Percentiles rank a stretch among this genome's conserved stretches.
These are phyloP conservation scores for Penicillium sumatraense DNA, from an alignment of 2,329 filamentous ascomycete genomes.

Conservation along the genomic window DNA sequence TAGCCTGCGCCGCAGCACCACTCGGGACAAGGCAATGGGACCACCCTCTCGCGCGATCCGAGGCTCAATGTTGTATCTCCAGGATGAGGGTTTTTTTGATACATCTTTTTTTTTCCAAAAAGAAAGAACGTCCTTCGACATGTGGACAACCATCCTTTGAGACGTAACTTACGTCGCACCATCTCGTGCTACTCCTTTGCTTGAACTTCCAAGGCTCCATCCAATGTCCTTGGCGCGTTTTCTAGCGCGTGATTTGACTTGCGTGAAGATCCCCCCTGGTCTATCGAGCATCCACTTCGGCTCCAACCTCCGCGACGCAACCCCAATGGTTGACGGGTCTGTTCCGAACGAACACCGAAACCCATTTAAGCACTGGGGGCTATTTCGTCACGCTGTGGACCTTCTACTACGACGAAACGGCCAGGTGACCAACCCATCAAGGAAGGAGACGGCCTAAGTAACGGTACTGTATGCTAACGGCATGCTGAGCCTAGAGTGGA, in stretches of 20 bases:
- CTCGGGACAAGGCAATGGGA: constrained; percentile 10
- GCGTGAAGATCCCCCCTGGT: constrained; percentile 2
- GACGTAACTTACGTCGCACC: constrained; percentile 20
- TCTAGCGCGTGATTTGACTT: constrained; percentile 7
- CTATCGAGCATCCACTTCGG: constrained; percentile 1
- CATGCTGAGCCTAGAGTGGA: constrained; percentile 5
- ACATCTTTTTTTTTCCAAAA: neutral
- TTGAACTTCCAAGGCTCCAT: constrained; percentile 3
- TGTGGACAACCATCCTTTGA: constrained; percentile 16
- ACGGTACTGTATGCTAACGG: neutral
- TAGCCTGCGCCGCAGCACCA: constrained; percentile 5
- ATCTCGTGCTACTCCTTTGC: constrained; percentile 17
- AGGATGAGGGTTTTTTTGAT: too few relatives aligned
- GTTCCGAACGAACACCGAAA: constrained; percentile 1
- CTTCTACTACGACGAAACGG: neutral
- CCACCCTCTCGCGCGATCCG: constrained; percentile 5
- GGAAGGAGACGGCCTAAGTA: neutral
- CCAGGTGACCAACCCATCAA: constrained; percentile 1
- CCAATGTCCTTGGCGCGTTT: neutral
- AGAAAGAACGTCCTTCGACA: constrained; percentile 4
- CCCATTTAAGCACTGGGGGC: neutral
- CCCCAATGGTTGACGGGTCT: constrained; percentile 2
- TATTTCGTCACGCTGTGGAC: constrained; percentile 2
- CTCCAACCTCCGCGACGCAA: constrained; percentile 4
- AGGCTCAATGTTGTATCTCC: neutral